Evolutionary conservation across 1,284 basidiomycete genomes (phyloP).

Genomic region (Butyriboletus regius): DNA sequence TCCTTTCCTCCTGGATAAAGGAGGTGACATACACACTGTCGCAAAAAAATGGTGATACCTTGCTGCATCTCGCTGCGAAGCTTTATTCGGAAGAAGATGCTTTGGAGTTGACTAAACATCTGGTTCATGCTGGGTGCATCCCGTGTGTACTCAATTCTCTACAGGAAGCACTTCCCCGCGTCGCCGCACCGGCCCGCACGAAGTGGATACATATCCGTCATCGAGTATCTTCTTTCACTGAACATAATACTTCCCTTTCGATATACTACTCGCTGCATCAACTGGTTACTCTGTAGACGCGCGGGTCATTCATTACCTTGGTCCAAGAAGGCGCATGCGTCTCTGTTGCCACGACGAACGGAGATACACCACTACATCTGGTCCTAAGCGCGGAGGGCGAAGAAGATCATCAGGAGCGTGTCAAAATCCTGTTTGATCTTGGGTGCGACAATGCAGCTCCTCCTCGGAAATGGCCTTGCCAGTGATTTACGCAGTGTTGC

Average conservation of each 20-base stretch:
- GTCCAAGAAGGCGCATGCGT: background rate
- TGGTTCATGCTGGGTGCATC: constrained; percentile 1
- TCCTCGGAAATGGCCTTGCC: too few relatives aligned
- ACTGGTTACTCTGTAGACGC: background rate
- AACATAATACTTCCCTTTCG: background rate
- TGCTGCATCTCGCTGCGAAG: constrained; percentile 3
- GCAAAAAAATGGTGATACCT: background rate
- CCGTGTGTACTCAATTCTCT: background rate
- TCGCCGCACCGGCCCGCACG: background rate
- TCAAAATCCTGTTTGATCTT: background rate
- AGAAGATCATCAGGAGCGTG: background rate
- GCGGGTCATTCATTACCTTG: background rate
- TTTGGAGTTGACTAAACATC: background rate
- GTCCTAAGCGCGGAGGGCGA: background rate
- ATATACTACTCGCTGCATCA: constrained; percentile 7
- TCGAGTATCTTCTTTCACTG: constrained; percentile 4
- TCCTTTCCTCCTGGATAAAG: constrained; percentile 1
- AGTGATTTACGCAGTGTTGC: too few relatives aligned
- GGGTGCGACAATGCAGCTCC: too few relatives aligned
- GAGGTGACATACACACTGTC: background rate
- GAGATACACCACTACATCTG: background rate
- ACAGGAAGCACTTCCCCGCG: constrained; percentile 1
- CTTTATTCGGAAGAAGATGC: background rate
- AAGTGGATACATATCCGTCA: background rate
- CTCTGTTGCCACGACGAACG: background rate